Evolutionary conservation across 371 early-diverging fungal species (phyloP).

Genomic region (Choanephora cucurbitarum): DNA sequence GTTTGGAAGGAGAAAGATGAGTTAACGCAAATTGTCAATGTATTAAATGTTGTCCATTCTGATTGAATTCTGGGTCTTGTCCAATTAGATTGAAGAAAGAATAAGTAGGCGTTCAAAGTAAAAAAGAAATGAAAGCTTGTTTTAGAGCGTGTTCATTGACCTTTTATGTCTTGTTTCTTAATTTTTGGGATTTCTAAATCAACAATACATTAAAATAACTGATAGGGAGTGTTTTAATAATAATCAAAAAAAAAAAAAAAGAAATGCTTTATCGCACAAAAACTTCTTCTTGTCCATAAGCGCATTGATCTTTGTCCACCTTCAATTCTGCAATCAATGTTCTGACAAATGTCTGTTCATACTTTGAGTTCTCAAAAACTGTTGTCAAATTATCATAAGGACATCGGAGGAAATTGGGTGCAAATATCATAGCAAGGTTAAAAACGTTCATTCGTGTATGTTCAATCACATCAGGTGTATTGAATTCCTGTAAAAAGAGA

Average conservation of each 20-base stretch:
- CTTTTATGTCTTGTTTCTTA: too few species aligned
- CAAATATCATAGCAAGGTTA: conserved; percentile 96
- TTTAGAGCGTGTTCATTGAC: too few species aligned
- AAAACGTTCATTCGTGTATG: conserved; percentile 85
- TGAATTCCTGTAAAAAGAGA: conserved; percentile 59
- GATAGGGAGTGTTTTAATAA: too few species aligned
- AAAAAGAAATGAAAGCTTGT: too few species aligned
- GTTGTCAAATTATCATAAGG: conserved; percentile 75
- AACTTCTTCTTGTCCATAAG: conserved; percentile 15
- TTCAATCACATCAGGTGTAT: conserved; percentile 64
- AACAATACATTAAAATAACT: too few species aligned
- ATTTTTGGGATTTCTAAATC: too few species aligned
- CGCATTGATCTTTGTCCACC: conserved; percentile 30
- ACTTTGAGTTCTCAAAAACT: conserved; percentile 83
- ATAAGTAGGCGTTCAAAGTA: too few species aligned
- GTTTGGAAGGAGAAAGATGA: too few species aligned
- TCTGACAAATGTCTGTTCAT: conserved; percentile 53
- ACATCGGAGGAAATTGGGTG: conserved; percentile 90
- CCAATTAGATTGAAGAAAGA: too few species aligned
- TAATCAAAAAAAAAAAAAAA: conserved; percentile 5
- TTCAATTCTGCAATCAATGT: conserved; percentile 33
- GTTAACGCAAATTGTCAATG: too few species aligned
- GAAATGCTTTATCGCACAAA: conserved; percentile 12
- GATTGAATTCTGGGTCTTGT: too few species aligned
- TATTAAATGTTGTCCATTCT: too few species aligned